phyloP scores from a whole-genome alignment of 2,329 filamentous ascomycete species.

The Stylonectria norvegica region DNA sequence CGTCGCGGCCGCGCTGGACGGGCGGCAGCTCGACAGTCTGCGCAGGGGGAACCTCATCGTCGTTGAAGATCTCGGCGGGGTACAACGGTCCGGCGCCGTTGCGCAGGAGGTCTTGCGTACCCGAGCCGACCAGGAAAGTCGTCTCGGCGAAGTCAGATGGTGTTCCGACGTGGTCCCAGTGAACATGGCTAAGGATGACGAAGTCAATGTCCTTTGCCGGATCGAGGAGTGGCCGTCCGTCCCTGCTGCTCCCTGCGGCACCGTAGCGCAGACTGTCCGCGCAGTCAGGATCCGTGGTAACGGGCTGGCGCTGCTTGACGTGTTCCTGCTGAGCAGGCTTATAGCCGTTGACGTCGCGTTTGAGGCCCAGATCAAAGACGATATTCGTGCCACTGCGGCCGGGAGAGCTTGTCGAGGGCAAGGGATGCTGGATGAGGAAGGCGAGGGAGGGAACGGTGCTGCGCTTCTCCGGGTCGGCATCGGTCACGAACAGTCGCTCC shows the following conservation, averaged over 20 bases:
- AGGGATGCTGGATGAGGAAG: neutral
- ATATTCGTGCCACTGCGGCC: neutral
- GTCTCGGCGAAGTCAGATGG: slow-evolving; percentile 8
- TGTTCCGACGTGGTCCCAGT: slow-evolving; percentile 13
- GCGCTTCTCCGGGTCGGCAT: neutral
- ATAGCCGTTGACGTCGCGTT: neutral
- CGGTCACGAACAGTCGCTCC: neutral
- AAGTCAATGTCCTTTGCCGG: neutral
- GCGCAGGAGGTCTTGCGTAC: slow-evolving; percentile 3
- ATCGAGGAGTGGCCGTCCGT: neutral
- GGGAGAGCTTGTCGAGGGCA: neutral
- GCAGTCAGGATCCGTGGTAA: neutral
- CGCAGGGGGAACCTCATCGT: slow-evolving; percentile 6
- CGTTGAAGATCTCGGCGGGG: slow-evolving; percentile 4
- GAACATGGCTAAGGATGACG: slow-evolving; percentile 12
- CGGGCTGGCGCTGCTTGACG: neutral
- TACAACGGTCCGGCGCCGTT: neutral
- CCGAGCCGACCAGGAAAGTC: slow-evolving; percentile 7
- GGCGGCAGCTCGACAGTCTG: slow-evolving; percentile 7
- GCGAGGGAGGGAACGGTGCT: neutral
- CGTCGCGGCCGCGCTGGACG: neutral
- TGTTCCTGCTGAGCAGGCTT: neutral
- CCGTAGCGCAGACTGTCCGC: neutral
- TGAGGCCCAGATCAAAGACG: slow-evolving; percentile 1
- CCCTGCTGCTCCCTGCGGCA: neutral